These are phyloP conservation scores for Coffea eugenioides DNA, from an alignment of 257 asterid species.

Conservation along the genomic window DNA sequence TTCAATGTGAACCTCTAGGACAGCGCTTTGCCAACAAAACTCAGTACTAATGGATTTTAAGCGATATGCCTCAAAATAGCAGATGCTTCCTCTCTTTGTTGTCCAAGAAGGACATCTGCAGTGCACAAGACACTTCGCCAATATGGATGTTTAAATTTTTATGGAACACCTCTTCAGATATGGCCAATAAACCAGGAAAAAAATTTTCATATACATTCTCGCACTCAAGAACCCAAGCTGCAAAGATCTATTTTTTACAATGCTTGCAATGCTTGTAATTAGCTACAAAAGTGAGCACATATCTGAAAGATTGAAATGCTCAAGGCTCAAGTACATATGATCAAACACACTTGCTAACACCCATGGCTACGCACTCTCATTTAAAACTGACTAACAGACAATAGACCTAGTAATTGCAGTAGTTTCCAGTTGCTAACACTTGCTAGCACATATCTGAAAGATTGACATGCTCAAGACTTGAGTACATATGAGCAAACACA, in stretches of 20 bases:
- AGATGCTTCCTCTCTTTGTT: neutral
- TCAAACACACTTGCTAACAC: neutral
- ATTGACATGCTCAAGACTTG: neutral
- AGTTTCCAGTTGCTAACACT: neutral
- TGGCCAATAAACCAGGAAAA: neutral
- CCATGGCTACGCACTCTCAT: neutral
- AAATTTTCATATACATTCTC: neutral
- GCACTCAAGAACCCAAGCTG: neutral
- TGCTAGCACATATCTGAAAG: neutral
- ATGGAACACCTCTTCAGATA: neutral
- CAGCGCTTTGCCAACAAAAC: neutral
- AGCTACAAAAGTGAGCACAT: neutral
- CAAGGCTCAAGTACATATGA: neutral
- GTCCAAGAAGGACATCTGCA: neutral
- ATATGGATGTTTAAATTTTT: neutral
- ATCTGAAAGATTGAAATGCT: neutral
- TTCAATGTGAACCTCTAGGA: neutral
- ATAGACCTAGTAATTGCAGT: neutral
- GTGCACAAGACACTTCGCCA: neutral
- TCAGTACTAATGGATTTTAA: neutral
- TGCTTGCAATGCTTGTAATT: constrained; percentile 5
- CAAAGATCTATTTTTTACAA: constrained; percentile 11
- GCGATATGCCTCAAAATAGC: neutral
- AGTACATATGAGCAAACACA: neutral
- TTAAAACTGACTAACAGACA: neutral